A percentile compares a stretch with the other conserved stretches of the same genome.
phyloP scores from a whole-genome alignment of 306 rosid species.

The Pyrus bretschneideri region DNA sequence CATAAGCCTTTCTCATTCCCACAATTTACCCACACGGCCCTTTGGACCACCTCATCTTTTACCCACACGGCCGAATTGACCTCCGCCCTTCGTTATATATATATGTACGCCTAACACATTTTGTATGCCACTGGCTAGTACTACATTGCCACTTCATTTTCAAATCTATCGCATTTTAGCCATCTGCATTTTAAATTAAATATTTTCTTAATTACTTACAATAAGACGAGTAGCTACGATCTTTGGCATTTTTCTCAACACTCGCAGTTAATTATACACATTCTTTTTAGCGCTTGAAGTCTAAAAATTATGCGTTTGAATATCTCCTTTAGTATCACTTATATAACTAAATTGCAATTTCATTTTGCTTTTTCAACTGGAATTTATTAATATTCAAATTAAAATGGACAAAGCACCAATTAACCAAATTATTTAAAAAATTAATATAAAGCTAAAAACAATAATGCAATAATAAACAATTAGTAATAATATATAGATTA shows the following conservation, averaged over 20 bases:
- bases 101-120: neutral
- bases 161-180: too few species aligned
- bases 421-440: neutral
- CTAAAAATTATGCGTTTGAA: too few species aligned
- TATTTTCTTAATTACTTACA: too few species aligned
- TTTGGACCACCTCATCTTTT: conserved; percentile 91
- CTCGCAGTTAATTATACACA: too few species aligned
- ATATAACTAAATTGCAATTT: neutral
- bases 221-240: too few species aligned
- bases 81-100: neutral
- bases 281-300: too few species aligned
- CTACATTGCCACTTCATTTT: too few species aligned
- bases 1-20: conserved; percentile 32
- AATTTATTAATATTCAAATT: neutral
- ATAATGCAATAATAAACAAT: neutral
- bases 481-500: neutral
- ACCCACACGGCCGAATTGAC: conserved; percentile 40
- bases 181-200: too few species aligned
- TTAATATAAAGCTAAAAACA: neutral
- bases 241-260: too few species aligned
- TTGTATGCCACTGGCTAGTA: too few species aligned
- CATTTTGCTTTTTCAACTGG: neutral
- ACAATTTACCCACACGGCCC: conserved; percentile 32
- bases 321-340: too few species aligned
- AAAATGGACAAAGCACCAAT: neutral